Evolutionary conservation across 2,329 filamentous ascomycete genomes (phyloP).

Genomic region (Penicillium olsonii): DNA sequence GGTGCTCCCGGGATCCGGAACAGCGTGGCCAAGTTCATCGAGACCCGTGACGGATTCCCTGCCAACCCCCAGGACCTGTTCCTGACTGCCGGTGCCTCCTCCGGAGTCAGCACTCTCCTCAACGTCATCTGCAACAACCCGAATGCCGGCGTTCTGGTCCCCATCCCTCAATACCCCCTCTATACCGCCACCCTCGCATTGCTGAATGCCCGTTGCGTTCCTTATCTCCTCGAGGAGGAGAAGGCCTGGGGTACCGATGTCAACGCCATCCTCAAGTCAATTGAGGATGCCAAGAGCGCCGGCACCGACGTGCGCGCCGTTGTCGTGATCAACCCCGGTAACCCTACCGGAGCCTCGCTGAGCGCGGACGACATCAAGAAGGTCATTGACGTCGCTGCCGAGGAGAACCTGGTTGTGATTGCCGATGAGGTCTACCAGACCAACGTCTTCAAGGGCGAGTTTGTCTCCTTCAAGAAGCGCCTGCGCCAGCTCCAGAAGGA

Average conservation of each 20-base stretch:
- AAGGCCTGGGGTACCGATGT: slow-evolving; percentile 87
- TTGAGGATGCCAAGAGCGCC: slow-evolving; percentile 71
- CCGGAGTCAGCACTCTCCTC: slow-evolving; percentile 90
- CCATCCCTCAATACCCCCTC: slow-evolving; percentile 96
- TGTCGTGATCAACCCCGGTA: slow-evolving; percentile 97
- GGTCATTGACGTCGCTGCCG: slow-evolving; percentile 82
- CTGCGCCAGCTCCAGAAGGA: slow-evolving; percentile 77
- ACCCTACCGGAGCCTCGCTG: slow-evolving; percentile 90
- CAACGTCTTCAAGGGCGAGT: slow-evolving; percentile 92
- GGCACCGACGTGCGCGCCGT: slow-evolving; percentile 89
- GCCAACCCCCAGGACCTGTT: slow-evolving; percentile 81
- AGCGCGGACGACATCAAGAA: slow-evolving; percentile 74
- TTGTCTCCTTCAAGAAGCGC: slow-evolving; percentile 91
- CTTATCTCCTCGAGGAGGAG: slow-evolving; percentile 89
- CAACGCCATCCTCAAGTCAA: slow-evolving; percentile 70
- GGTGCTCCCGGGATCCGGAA: slow-evolving; percentile 84
- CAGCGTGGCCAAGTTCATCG: slow-evolving; percentile 89
- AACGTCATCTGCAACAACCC: slow-evolving; percentile 80
- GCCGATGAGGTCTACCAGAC: slow-evolving; percentile 99
- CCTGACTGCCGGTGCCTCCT: slow-evolving; percentile 86
- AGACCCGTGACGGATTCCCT: slow-evolving; percentile 86
- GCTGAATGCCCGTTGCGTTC: slow-evolving; percentile 81
- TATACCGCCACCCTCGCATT: slow-evolving; percentile 92
- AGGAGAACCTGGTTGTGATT: slow-evolving; percentile 84
- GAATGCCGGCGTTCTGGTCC: slow-evolving; percentile 81